A percentile compares a stretch with the other conserved stretches of the same genome.
Conservation (phyloP, 257 asterid genomes). For the Nicotiana attenuata region DNA sequence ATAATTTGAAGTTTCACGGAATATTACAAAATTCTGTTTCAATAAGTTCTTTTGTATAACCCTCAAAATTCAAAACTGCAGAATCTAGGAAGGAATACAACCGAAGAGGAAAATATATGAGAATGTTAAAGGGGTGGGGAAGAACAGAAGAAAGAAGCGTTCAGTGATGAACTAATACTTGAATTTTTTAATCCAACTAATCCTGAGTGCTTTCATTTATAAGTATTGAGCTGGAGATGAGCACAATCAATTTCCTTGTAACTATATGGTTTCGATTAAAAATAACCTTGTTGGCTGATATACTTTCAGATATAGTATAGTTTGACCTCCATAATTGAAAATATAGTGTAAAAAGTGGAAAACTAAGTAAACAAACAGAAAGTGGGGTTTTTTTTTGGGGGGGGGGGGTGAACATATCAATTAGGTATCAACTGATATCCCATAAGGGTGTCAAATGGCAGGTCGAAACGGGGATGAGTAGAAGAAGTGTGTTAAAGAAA, state of each 20-base stretch:
- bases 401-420: not conserved
- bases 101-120: too few relatives aligned
- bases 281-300: too few relatives aligned
- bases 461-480: not conserved
- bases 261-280: not conserved
- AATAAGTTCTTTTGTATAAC: too few relatives aligned
- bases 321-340: not conserved
- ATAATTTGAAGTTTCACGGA: too few relatives aligned
- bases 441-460: not conserved
- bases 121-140: too few relatives aligned
- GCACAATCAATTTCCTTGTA: not conserved
- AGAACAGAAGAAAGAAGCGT: too few relatives aligned
- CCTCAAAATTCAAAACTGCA: too few relatives aligned
- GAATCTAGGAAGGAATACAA: too few relatives aligned
- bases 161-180: too few relatives aligned
- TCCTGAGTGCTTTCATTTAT: conserved; percentile 96
- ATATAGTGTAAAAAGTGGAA: not conserved
- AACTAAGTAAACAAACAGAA: not conserved
- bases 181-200: conserved; percentile 97
- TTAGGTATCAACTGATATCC: not conserved
- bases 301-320: not conserved
- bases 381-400: not conserved
- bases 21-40: too few relatives aligned
- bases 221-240: conserved; percentile 21
- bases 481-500: not conserved